Conservation (phyloP, 2,329 filamentous ascomycete species). For the Aspergillus chevalieri region DNA sequence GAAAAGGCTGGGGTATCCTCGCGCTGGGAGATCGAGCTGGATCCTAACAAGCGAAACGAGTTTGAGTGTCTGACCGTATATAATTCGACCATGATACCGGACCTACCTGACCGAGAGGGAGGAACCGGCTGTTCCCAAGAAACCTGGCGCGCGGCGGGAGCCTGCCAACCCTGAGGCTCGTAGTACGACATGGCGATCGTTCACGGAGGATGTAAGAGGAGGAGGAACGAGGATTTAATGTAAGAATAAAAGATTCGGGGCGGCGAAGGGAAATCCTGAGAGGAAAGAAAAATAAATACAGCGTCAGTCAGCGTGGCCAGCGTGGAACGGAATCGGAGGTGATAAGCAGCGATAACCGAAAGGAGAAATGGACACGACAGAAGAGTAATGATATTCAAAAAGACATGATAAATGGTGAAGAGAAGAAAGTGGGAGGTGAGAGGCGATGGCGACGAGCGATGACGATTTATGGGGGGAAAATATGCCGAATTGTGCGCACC, state of each 20-base stretch:
- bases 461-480: constrained; percentile 5
- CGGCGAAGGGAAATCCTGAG: not conserved
- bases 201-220: not conserved
- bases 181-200: constrained; percentile 58
- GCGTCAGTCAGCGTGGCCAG: not conserved
- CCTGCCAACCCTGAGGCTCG: constrained; percentile 60
- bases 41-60: constrained; percentile 45
- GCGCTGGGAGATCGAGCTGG: constrained; percentile 66
- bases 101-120: constrained; percentile 64
- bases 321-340: not conserved
- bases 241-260: not conserved
- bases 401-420: no score
- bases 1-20: constrained; percentile 75
- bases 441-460: constrained; percentile 11
- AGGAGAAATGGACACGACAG: not conserved
- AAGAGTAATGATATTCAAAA: no score
- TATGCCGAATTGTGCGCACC: not conserved
- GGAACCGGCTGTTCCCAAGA: constrained; percentile 69
- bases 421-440: constrained; percentile 3
- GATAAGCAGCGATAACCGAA: not conserved
- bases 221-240: not conserved
- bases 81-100: not conserved
- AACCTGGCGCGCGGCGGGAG: constrained; percentile 53
- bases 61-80: constrained; percentile 7
- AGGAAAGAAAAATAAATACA: not conserved